Conservation (phyloP, 75 land plant species). For the Sequoia sempervirens region DNA sequence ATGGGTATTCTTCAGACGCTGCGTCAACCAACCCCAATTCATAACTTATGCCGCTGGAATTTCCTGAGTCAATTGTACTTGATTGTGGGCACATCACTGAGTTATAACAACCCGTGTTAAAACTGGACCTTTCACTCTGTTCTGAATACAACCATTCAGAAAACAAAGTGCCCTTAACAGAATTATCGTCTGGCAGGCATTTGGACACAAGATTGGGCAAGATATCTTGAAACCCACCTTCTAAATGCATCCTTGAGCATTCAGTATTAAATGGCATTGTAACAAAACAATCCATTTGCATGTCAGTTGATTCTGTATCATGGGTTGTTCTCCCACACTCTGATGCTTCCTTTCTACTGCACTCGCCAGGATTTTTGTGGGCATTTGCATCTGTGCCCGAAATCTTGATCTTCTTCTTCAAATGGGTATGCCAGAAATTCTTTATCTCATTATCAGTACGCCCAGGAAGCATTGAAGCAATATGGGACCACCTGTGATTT, state of each 20-base stretch:
- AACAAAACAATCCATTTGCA: not conserved
- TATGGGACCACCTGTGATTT: constrained; percentile 25
- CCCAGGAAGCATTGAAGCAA: constrained; percentile 29
- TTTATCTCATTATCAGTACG: constrained; percentile 40
- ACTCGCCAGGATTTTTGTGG: not conserved
- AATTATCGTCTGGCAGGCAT: not conserved
- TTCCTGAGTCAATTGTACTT: not conserved
- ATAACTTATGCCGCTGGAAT: not conserved
- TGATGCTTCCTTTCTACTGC: not conserved
- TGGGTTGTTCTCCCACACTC: not conserved
- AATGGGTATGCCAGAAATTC: constrained; percentile 31
- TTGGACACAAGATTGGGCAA: not conserved
- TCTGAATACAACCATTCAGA: not conserved
- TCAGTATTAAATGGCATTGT: not conserved
- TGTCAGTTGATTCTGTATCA: not conserved
- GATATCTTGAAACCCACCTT: not conserved
- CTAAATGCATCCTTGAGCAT: not conserved
- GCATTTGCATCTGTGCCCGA: not conserved
- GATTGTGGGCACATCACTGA: not conserved
- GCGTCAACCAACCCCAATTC: not conserved
- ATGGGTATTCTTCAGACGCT: not conserved
- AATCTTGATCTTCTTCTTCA: constrained; percentile 17
- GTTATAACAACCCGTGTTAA: not conserved
- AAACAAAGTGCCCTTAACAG: not conserved
- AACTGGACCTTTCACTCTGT: not conserved